Percentiles rank a stretch among this genome's conserved stretches.
phyloP scores from a whole-genome alignment of 139 green algal species.

The Chlorella sp. region DNA sequence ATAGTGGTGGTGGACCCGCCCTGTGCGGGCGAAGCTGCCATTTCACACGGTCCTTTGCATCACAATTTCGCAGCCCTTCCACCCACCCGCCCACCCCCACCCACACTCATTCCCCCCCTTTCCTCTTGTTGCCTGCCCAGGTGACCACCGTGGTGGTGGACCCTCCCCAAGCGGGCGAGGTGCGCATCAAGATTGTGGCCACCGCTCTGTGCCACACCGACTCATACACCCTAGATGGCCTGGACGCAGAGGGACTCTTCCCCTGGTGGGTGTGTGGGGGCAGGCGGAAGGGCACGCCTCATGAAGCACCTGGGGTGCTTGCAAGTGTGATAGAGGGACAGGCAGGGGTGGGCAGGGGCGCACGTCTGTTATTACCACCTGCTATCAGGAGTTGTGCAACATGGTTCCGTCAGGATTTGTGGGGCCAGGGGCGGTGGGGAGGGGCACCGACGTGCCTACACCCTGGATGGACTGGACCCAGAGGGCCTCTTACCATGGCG shows the following conservation, averaged over 20 bases:
- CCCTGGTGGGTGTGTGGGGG: constrained; percentile 63
- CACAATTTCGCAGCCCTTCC: too few relatives aligned
- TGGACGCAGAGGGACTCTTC: constrained; percentile 89
- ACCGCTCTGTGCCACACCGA: constrained; percentile 98
- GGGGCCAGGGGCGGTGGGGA: background rate
- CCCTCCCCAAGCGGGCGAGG: constrained; percentile 89
- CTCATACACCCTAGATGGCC: constrained; percentile 90
- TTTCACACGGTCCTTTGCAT: too few relatives aligned
- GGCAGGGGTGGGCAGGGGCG: too few relatives aligned
- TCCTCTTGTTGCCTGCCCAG: constrained; percentile 70
- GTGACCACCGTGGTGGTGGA: constrained; percentile 86
- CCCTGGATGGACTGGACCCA: constrained; percentile 80
- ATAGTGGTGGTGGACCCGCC: too few relatives aligned
- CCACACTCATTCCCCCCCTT: too few relatives aligned
- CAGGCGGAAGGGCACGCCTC: background rate
- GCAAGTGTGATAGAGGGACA: too few relatives aligned
- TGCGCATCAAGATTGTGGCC: constrained; percentile 88
- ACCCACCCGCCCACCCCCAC: too few relatives aligned
- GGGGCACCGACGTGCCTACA: constrained; percentile 77
- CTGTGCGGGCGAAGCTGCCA: too few relatives aligned
- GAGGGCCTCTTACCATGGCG: constrained; percentile 95
- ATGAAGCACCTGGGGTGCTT: too few relatives aligned
- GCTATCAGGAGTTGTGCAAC: too few relatives aligned
- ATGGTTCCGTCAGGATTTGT: too few relatives aligned
- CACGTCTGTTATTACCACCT: too few relatives aligned